Conservation (phyloP, 164 flowering plant species). For the Protea cynaroides region DNA sequence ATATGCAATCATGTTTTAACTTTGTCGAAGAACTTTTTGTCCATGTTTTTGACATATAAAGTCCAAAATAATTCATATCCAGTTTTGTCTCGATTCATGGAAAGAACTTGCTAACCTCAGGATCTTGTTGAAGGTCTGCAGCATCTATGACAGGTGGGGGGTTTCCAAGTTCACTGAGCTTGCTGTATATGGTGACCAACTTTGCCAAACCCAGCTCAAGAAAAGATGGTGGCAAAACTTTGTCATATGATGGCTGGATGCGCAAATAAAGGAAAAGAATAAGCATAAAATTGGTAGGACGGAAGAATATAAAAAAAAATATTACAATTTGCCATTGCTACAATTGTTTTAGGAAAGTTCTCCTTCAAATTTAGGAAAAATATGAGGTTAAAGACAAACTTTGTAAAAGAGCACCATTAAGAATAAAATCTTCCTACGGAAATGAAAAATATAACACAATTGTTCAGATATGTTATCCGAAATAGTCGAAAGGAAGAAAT, state of each 20-base stretch:
- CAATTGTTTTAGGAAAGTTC: too few relatives aligned
- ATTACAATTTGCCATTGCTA: not conserved
- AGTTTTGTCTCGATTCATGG: not conserved
- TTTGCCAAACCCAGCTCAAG: conserved; percentile 67
- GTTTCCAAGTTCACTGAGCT: conserved; percentile 63
- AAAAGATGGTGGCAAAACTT: conserved; percentile 70
- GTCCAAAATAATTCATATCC: not conserved
- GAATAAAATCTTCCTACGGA: not conserved
- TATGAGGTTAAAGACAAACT: not conserved
- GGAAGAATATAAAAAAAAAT: not conserved
- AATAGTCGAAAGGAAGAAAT: not conserved
- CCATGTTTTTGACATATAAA: too few relatives aligned
- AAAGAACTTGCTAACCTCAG: conserved; percentile 50
- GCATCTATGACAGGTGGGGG: conserved; percentile 79
- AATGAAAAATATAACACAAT: not conserved
- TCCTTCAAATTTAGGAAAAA: not conserved
- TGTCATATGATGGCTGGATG: conserved; percentile 78
- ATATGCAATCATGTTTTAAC: too few relatives aligned
- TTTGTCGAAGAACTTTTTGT: too few relatives aligned
- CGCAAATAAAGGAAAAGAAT: conserved; percentile 5
- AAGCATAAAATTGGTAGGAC: conserved; percentile 4
- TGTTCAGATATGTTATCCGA: not conserved
- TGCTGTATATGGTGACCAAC: conserved; percentile 63
- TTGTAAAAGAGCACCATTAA: not conserved
- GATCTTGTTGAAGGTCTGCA: conserved; percentile 66